Evolutionary conservation across 768 basidiomycete species (phyloP).

Genomic region (Xanthoconium purpureum): DNA sequence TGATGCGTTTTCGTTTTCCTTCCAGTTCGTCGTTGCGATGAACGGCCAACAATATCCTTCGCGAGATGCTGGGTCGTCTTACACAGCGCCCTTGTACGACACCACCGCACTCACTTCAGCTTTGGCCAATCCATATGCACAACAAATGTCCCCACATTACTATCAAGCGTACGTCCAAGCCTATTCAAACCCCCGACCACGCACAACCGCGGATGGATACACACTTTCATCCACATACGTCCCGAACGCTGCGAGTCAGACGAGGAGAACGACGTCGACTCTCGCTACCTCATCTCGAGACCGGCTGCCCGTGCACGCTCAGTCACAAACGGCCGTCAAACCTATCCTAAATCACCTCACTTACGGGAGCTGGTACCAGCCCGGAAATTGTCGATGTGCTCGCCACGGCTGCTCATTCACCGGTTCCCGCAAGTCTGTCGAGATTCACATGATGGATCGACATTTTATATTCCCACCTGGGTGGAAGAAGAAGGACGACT

Average conservation of each 20-base stretch:
- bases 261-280: neutral
- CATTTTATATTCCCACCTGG: constrained; percentile 79
- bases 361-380: constrained; percentile 53
- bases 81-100: constrained; percentile 16
- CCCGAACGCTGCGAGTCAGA: constrained; percentile 13
- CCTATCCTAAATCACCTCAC: constrained; percentile 20
- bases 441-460: constrained; percentile 87
- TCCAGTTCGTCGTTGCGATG: constrained; percentile 1
- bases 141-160: constrained; percentile 46
- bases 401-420: constrained; percentile 63
- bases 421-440: constrained; percentile 68
- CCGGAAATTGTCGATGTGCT: constrained; percentile 59
- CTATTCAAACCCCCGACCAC: constrained; percentile 14
- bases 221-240: constrained; percentile 39
- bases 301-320: constrained; percentile 1
- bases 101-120: constrained; percentile 25
- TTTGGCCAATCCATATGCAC: constrained; percentile 31
- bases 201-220: constrained; percentile 35
- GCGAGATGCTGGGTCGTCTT: constrained; percentile 5
- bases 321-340: constrained; percentile 2
- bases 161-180: constrained; percentile 51
- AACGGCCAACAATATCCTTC: constrained; percentile 13
- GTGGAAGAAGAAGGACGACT: constrained; percentile 62
- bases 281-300: neutral
- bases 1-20: neutral